Conservation (phyloP, 306 rosid genomes). For the Chamaecrista fasciculata region DNA sequence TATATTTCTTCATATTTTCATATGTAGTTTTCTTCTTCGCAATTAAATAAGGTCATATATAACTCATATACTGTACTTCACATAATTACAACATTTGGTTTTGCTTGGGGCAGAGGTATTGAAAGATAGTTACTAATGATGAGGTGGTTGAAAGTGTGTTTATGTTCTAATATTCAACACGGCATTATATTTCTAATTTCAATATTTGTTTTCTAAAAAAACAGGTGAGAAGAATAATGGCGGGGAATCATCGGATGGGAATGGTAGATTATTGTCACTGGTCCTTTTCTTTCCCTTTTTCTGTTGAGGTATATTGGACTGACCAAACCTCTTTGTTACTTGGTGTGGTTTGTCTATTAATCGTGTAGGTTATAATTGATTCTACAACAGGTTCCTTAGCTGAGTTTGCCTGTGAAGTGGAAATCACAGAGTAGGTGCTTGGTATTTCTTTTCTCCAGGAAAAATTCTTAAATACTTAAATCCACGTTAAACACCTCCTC, state of each 20-base stretch:
- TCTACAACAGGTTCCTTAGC: constrained; percentile 78
- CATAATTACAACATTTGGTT: background rate
- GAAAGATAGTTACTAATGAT: background rate
- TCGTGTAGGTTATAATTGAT: constrained; percentile 69
- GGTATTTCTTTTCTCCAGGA: constrained; percentile 12
- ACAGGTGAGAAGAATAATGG: constrained; percentile 97
- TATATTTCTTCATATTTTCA: background rate
- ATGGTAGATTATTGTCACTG: constrained; percentile 66
- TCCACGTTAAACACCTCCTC: constrained; percentile 8
- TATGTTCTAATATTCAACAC: background rate
- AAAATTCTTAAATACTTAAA: background rate
- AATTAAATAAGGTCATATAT: background rate
- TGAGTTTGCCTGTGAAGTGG: constrained; percentile 96
- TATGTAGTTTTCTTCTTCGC: background rate
- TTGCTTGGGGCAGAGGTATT: background rate
- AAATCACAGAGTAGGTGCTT: constrained; percentile 92
- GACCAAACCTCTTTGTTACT: constrained; percentile 26
- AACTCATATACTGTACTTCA: background rate
- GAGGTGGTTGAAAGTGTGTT: background rate
- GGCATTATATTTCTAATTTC: background rate
- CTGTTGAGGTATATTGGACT: constrained; percentile 28
- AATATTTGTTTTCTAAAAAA: background rate
- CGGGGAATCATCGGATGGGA: constrained; percentile 99
- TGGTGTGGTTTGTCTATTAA: constrained; percentile 38
- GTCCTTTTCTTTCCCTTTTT: constrained; percentile 33